Evolutionary conservation across 192 early-diverging fungal species (phyloP), one percentile per base, ranked within the genome.

Genomic region (Gigaspora rosea): DNA sequence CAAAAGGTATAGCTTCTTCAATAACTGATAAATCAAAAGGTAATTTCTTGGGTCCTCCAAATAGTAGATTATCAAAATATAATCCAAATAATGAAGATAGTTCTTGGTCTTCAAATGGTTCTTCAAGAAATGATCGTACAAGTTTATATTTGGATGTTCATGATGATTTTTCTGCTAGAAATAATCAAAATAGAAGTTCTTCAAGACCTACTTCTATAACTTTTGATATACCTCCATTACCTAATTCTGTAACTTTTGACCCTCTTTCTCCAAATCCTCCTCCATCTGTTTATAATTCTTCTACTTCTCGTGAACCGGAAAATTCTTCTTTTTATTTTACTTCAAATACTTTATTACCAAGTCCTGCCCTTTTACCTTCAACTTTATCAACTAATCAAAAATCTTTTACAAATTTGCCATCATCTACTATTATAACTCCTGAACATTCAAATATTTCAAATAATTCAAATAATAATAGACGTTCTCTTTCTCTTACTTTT

Each of bases 221-320:
- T n/a, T 49, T 32, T 52, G 8, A 70, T 36, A 13, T 22, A 71
- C 20, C 8, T 41, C 41, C 41, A 71, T 16, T 13, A 49, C 27
- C 32, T 16, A 51, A 32, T 71, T 52, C 68, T 15, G 4, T 52
- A 54, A 46, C 4, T 20, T 12, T 52, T 62, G 8, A 20, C 9
- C 8, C 11, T 11, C 9, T 48, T 22, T 48, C 68, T 36, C 71
- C 71, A 72, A n/a, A 57, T n/a, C n/a, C 71, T 46, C 54, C 71
- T 57, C 54, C 71, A 20, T 72, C 70, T 4, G 6, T 52, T 35
- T 72, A 57, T 41, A 33, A 16, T 18, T 51, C 54, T 57, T 72
- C 8, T 32, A 18, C 22, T n/a, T 2, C 71, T 13, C 15, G 13
- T 41, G 52, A 56, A 18, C 4, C 12, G 18, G 4, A 15, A 56